Evolutionary conservation across 176 grass and related monocot genomes (phyloP).

Genomic region (Oryza coarctata): DNA sequence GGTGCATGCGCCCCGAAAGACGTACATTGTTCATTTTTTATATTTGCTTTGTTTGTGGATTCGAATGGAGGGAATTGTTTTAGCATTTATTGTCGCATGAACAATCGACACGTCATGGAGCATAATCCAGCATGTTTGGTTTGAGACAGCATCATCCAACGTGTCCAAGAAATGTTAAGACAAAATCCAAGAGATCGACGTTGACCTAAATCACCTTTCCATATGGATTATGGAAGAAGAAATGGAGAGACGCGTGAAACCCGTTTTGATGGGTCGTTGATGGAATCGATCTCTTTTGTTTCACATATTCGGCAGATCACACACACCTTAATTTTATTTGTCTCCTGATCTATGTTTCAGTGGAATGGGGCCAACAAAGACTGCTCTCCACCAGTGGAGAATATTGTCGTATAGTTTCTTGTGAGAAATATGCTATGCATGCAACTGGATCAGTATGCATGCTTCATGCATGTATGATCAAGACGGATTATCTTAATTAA

Average conservation of each 20-base stretch:
- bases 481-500: neutral
- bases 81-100: neutral
- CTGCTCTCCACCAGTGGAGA: neutral
- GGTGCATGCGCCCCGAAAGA: slow-evolving; percentile 20
- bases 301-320: neutral
- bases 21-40: slow-evolving; percentile 6
- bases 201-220: slow-evolving; percentile 7
- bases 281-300: slow-evolving; percentile 18
- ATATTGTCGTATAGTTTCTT: neutral
- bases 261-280: neutral
- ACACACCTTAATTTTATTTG: neutral
- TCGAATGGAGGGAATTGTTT: slow-evolving; percentile 15
- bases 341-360: neutral
- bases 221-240: neutral
- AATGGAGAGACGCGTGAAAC: neutral
- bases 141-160: slow-evolving; percentile 25
- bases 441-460: neutral
- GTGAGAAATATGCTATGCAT: slow-evolving; percentile 8
- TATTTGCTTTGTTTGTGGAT: neutral
- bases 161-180: slow-evolving; percentile 23
- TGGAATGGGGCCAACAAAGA: slow-evolving; percentile 10
- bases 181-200: slow-evolving; percentile 23
- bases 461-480: neutral
- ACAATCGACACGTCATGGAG: slow-evolving; percentile 32
- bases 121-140: slow-evolving; percentile 3